phyloP scores from a whole-genome alignment of 2,329 filamentous ascomycete genomes.

The Fusarium sp. region DNA sequence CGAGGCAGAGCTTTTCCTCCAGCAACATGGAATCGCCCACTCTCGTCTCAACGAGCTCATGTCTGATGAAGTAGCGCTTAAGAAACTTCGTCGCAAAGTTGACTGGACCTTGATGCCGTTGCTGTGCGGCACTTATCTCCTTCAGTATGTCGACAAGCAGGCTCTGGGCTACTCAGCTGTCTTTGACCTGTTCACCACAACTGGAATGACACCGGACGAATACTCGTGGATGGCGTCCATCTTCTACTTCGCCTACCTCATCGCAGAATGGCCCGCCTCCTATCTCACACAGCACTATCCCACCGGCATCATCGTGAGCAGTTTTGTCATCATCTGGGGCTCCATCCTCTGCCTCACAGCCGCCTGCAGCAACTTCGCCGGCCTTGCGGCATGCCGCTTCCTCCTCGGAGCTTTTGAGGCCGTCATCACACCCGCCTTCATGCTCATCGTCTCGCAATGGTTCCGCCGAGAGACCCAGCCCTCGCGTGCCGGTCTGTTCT shows the following conservation, averaged over 20 bases:
- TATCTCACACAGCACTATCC: slow-evolving; percentile 54
- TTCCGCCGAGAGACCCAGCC: slow-evolving; percentile 62
- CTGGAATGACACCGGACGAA: slow-evolving; percentile 60
- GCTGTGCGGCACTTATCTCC: slow-evolving; percentile 62
- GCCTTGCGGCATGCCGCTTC: slow-evolving; percentile 61
- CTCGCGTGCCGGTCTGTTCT: slow-evolving; percentile 59
- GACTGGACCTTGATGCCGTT: slow-evolving; percentile 66
- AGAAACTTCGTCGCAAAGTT: slow-evolving; percentile 57
- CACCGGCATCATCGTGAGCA: slow-evolving; percentile 54
- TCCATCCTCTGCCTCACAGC: slow-evolving; percentile 61
- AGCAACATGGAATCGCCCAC: slow-evolving; percentile 47
- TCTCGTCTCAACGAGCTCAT: slow-evolving; percentile 44
- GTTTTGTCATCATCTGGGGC: slow-evolving; percentile 55
- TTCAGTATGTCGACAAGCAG: slow-evolving; percentile 70
- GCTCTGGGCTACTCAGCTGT: slow-evolving; percentile 67
- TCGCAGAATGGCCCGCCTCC: slow-evolving; percentile 58
- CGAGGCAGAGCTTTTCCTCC: slow-evolving; percentile 48
- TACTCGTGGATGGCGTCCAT: slow-evolving; percentile 69
- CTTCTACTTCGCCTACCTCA: slow-evolving; percentile 66
- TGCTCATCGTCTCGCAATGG: slow-evolving; percentile 66
- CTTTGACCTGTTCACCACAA: slow-evolving; percentile 66
- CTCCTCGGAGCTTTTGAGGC: slow-evolving; percentile 64
- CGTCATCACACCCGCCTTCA: slow-evolving; percentile 63
- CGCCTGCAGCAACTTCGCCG: slow-evolving; percentile 57
- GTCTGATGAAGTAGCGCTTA: slow-evolving; percentile 44